phyloP scores from a whole-genome alignment of 805 yeast species.

The Saccharomycopsis vini region DNA sequence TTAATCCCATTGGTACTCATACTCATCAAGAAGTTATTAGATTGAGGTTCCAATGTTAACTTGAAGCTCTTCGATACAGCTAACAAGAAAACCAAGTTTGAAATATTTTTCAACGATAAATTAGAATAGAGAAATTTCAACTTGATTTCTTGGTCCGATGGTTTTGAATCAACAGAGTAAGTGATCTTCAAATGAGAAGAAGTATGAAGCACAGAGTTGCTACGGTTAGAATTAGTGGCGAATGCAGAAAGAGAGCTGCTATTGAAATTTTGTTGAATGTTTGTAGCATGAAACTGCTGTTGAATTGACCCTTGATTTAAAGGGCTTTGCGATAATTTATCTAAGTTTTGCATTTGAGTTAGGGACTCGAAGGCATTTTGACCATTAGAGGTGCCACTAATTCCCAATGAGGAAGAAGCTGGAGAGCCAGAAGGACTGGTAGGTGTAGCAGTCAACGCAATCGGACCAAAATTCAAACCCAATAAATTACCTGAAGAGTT shows the following conservation, averaged over 20 bases:
- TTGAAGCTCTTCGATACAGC: conserved; percentile 64
- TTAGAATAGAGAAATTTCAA: conserved; percentile 46
- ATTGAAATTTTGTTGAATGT: conserved; percentile 16
- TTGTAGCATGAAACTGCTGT: conserved; percentile 19
- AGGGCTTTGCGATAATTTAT: conserved; percentile 12
- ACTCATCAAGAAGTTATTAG: conserved; percentile 43
- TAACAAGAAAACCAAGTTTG: conserved; percentile 47
- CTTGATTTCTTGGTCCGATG: conserved; percentile 25
- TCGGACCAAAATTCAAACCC: conserved; percentile 32
- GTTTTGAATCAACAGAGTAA: conserved; percentile 31
- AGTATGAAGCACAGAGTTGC: conserved; percentile 31
- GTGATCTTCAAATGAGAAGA: conserved; percentile 42
- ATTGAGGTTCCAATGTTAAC: conserved; percentile 53
- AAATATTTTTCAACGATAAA: conserved; percentile 30
- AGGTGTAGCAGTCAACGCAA: conserved; percentile 28
- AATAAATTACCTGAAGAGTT: no score
- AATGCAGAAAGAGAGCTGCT: conserved; percentile 14
- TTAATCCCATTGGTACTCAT: conserved; percentile 40
- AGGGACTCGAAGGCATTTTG: conserved; percentile 13
- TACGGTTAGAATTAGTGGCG: conserved; percentile 18
- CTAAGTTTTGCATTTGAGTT: conserved; percentile 17
- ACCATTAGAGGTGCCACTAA: conserved; percentile 8
- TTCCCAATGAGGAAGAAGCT: conserved; percentile 19
- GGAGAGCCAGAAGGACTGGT: conserved; percentile 21
- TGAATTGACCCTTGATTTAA: conserved; percentile 19